Evolutionary conservation across 345 rosid species (phyloP), one percentile per base, ranked within the genome.

Genomic region (Euphorbia peplus): DNA sequence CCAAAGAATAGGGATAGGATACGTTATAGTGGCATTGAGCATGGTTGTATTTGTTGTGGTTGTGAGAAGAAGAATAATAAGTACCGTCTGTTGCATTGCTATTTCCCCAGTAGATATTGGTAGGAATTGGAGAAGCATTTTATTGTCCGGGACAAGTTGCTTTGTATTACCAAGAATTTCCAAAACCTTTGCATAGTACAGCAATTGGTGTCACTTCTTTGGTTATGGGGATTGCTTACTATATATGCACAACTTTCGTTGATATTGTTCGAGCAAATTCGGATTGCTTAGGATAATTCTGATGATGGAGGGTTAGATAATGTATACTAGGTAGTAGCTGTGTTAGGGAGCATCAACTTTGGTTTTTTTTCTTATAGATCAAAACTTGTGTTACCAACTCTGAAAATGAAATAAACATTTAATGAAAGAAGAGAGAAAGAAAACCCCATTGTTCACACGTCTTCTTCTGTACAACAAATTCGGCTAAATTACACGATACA

Each of bases 381-480:
- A n/a, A 44, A 44, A 44, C 50, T 44, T 15, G 50, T 12, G 50
- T 44, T 44, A 10, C 14, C 50, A 15, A 44, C 50, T 12, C 50
- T 12, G 41, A 58, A 9, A 1, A 58, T 28, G 35, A 56, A 57
- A 66, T 39, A 60, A 42, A 70, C 54, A 53, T 32, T 39, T 46
- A 13, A 32, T 41, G 59, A 73, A 48, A 54, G 48, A 65, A 57
- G 39, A 21, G 53, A 32, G 54, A 8, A 51, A 60, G 47, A 55
- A 6, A 25, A 59, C 54, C 26, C 4, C 30, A 44, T 12, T 8
- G 15, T 8, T 46, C 41, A 21, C 41, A 21, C n/a, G 25, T 50
- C 50, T 74, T 60, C 42, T 63, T 54, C 79, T 77, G 65, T 81
- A 71, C 86, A 79, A 69, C 71, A 79, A 60, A 44, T 29, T 46